Conservation (phyloP, 768 basidiomycete species). For the Baorangia bicolor region DNA sequence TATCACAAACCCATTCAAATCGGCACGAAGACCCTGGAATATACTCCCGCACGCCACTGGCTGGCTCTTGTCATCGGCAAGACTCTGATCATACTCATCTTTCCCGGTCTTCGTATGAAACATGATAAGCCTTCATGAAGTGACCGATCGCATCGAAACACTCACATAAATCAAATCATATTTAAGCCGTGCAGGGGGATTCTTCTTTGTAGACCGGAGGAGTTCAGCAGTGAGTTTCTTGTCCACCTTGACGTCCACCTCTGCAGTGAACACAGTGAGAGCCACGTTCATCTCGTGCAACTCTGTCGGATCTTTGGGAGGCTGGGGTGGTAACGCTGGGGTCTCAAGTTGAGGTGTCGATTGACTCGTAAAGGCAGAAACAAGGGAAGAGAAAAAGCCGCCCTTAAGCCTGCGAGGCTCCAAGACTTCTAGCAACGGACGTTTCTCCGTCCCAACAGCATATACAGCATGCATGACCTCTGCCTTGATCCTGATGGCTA, state of each 20-base stretch:
- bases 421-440: conserved; percentile 36
- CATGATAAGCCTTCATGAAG: conserved; percentile 13
- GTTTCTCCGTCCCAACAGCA: conserved; percentile 33
- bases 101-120: conserved; percentile 63
- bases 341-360: conserved; percentile 13
- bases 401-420: conserved; percentile 31
- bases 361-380: conserved; percentile 26
- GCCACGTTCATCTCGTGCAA: conserved; percentile 27
- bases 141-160: not conserved
- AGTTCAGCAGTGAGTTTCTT: conserved; percentile 72
- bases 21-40: conserved; percentile 84
- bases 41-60: conserved; percentile 68
- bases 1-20: conserved; percentile 68
- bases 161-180: conserved; percentile 70
- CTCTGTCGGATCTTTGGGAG: conserved; percentile 25
- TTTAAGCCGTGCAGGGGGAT: conserved; percentile 69
- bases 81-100: conserved; percentile 73
- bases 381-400: conserved; percentile 47
- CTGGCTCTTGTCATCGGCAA: conserved; percentile 62
- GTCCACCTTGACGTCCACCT: conserved; percentile 59
- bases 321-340: conserved; percentile 7
- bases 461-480: not conserved
- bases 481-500: conserved; percentile 37
- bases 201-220: conserved; percentile 92
- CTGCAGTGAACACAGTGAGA: conserved; percentile 35